Base-by-base conservation (phyloP, 495 filamentous ascomycete species). In the Daldinia childiae region DNA sequence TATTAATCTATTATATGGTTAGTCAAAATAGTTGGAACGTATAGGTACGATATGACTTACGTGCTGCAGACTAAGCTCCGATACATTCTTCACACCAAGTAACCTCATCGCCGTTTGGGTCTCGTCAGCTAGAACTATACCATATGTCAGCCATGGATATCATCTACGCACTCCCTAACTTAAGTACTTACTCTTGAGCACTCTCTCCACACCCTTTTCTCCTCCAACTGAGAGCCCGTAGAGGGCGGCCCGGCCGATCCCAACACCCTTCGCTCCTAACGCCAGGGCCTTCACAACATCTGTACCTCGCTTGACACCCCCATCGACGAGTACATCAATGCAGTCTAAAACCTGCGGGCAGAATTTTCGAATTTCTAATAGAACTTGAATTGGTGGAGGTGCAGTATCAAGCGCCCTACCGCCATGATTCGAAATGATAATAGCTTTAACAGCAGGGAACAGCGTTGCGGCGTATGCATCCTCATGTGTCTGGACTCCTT, bases 371-470 rank as follows among this genome's bases (percentile, higher is more conserved):
- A 94, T 93, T 76, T 95, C 92, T 24, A 94, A 74, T 27, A 94
- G 74, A 0, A 91, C 93, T 76, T 93, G 90, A 0, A 95, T 84
- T 21, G 90, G 86, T 4, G 92, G 90, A 1, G 91, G 91, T 0
- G 92, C 90, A 1, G 92, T 94, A 72, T 95, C 92, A 24, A 90
- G 76, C 19, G 90, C 90, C 6, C 91, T 80, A 0, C 92, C 92
- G 27, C 92, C 92, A 71, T 95, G 92, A 68, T 95, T 94, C n/a
- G 89, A 92, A 1, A 94, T 78, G n/a, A 94, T 90, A 41, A 94
- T 92, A 0, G 86, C 91, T 75, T 85, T 88, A 26, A 94, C 86
- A 56, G 89, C 88, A 0, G 91, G 90, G 1, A 86, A 78, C 63
- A 90, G 80, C 24, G 87, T 81, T 2, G 85, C 84, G 6, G 91